phyloP scores from a whole-genome alignment of 495 filamentous ascomycete genomes.

The Podospora sp. region DNA sequence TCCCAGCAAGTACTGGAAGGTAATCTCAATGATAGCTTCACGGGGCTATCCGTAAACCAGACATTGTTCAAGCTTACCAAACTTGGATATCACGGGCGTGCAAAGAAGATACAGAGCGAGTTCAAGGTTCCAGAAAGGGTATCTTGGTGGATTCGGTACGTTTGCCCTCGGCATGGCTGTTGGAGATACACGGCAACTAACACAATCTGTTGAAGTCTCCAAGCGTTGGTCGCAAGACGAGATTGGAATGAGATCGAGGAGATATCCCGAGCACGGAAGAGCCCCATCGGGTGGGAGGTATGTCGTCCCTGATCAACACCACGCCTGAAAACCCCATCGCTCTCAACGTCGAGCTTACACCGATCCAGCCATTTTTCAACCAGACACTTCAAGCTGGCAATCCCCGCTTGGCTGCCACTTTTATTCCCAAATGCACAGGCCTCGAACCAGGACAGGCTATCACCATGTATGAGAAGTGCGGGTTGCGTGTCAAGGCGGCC shows the following conservation, averaged over 20 bases:
- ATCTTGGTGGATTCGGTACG: slow-evolving; percentile 77
- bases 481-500: slow-evolving; percentile 83
- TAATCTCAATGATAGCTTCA: slow-evolving; percentile 74
- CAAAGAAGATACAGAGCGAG: slow-evolving; percentile 82
- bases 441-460: slow-evolving; percentile 65
- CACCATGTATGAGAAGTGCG: slow-evolving; percentile 96
- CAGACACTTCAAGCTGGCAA: slow-evolving; percentile 88
- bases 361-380: slow-evolving; percentile 86
- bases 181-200: neutral
- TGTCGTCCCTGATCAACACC: slow-evolving; percentile 30
- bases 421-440: slow-evolving; percentile 81
- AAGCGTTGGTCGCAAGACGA: slow-evolving; percentile 83
- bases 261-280: slow-evolving; percentile 68
- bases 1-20: slow-evolving; percentile 83
- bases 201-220: slow-evolving; percentile 53
- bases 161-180: neutral
- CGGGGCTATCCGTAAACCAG: slow-evolving; percentile 84
- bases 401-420: slow-evolving; percentile 76
- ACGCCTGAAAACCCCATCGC: neutral
- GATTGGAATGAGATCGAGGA: slow-evolving; percentile 94
- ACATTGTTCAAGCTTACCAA: slow-evolving; percentile 83
- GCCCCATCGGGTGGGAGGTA: slow-evolving; percentile 97
- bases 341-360: neutral
- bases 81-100: slow-evolving; percentile 73
- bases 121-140: slow-evolving; percentile 92